These are phyloP conservation scores for Polyplosphaeria fusca DNA, from an alignment of 495 filamentous ascomycete species.

Conservation along the genomic window DNA sequence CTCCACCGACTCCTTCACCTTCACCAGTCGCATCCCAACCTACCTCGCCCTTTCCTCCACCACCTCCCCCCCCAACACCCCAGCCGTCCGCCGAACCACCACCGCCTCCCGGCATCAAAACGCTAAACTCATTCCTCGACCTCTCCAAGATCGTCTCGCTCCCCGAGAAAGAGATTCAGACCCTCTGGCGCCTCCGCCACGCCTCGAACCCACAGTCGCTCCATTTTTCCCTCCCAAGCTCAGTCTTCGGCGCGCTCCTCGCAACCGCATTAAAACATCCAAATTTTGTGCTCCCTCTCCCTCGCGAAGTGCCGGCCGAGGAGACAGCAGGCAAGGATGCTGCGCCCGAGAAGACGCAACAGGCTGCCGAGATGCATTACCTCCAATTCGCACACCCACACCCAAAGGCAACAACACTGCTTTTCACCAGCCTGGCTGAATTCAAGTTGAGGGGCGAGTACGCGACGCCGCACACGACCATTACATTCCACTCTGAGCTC, in stretches of 20 bases:
- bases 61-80: conserved; percentile 36
- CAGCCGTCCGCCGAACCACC: conserved; percentile 39
- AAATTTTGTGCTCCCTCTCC: conserved; percentile 87
- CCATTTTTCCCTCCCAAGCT: conserved; percentile 71
- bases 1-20: conserved; percentile 21
- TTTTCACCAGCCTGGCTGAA: conserved; percentile 89
- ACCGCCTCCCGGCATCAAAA: conserved; percentile 61
- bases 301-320: conserved; percentile 58
- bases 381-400: conserved; percentile 73
- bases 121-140: conserved; percentile 79
- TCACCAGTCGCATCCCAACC: conserved; percentile 9
- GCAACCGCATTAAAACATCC: conserved; percentile 68
- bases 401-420: conserved; percentile 67
- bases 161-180: conserved; percentile 76
- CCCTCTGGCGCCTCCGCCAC: conserved; percentile 89
- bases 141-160: conserved; percentile 69
- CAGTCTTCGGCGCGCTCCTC: conserved; percentile 67
- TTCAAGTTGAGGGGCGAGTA: conserved; percentile 89
- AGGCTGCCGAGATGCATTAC: conserved; percentile 79
- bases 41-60: conserved; percentile 36
- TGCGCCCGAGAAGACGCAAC: conserved; percentile 24
- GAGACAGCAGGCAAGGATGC: conserved; percentile 44
- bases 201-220: conserved; percentile 65
- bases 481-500: conserved; percentile 85
- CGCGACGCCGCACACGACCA: conserved; percentile 84